Evolutionary conservation across 192 early-diverging fungal genomes (phyloP), one percentile per base, ranked within the genome.

Genomic region (Obelidium mucronatum): DNA sequence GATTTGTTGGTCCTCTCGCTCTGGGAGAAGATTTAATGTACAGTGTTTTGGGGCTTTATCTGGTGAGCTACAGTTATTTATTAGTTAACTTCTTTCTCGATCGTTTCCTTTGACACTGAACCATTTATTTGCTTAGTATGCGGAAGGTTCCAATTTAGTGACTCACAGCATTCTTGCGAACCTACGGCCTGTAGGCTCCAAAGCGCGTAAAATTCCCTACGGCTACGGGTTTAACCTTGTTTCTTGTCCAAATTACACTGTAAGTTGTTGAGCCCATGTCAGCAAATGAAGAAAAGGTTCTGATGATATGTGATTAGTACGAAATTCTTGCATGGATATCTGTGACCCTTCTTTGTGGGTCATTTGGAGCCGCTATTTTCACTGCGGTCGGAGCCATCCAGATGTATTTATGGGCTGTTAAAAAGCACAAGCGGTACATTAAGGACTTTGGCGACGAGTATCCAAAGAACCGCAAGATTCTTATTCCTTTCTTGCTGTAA

Each of bases 331-430:
- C 89, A 26, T 98, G 97, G 97, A 76, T 89, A 24, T 87, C 89
- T 42, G 77, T 97, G 65, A 82, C 88, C 33, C 77, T 87, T 55
- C 79, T 97, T 77, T 94, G 93, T 26, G 90, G 92, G 73, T 91
- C 89, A 52, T 76, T 80, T 30, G 67, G 39, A 83, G 75, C 87
- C 88, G 44, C 84, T 87, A 31, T 82, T n/a, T 79, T 86, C 67
- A 60, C 58, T 70, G 24, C 59, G 0, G 59, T 90, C 62, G 80
- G 88, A 36, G 48, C 17, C 33, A 42, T 22, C 8, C 44, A 97
- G 81, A 97, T 97, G 96, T 93, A 93, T 73, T 33, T 92, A 8
- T 98, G 97, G 97, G 97, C 97, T 2, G 73, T 96, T 77, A 98
- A 98, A 89, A 98, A 98, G 87, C 95, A 97, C 85, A 89, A 89